A percentile compares a stretch with the other conserved stretches of the same genome.
phyloP scores from a whole-genome alignment of 345 rosid genomes.

The Hibiscus tridactylites region DNA sequence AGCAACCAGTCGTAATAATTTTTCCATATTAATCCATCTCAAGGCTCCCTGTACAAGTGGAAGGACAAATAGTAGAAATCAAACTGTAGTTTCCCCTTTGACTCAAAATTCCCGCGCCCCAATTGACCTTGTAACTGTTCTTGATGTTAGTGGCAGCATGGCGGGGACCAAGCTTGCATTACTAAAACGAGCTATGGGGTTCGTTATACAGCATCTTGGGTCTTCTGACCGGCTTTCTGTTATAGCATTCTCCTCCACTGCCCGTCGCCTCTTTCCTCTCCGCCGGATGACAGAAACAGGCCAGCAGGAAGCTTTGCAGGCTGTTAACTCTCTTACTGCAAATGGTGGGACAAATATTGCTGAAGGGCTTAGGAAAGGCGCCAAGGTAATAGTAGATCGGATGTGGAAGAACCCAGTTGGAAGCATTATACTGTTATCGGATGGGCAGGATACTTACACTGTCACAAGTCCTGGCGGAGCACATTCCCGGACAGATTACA shows the following conservation, averaged over 20 bases:
- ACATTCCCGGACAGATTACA: constrained; percentile 31
- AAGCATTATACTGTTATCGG: constrained; percentile 82
- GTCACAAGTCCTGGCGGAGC: constrained; percentile 37
- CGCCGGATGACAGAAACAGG: constrained; percentile 78
- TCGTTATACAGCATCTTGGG: constrained; percentile 92
- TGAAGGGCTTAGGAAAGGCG: constrained; percentile 87
- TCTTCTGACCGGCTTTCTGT: constrained; percentile 88
- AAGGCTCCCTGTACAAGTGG: constrained; percentile 57
- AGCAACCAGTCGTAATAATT: constrained; percentile 47
- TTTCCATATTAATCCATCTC: constrained; percentile 68
- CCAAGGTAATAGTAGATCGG: constrained; percentile 65
- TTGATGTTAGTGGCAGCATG: constrained; percentile 99
- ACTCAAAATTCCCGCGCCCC: constrained; percentile 58
- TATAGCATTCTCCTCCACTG: constrained; percentile 83
- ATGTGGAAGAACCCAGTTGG: constrained; percentile 75
- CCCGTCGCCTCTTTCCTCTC: constrained; percentile 78
- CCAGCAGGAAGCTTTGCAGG: constrained; percentile 67
- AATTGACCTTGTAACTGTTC: constrained; percentile 90
- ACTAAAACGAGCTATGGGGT: constrained; percentile 97
- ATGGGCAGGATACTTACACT: constrained; percentile 89
- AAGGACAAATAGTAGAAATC: constrained; percentile 17
- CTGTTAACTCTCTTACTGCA: constrained; percentile 70
- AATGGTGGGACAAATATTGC: constrained; percentile 97
- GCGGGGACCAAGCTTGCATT: constrained; percentile 87
- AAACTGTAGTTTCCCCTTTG: constrained; percentile 9